Base-by-base conservation (phyloP, 768 basidiomycete genomes). In the Tulasnella sp. region DNA sequence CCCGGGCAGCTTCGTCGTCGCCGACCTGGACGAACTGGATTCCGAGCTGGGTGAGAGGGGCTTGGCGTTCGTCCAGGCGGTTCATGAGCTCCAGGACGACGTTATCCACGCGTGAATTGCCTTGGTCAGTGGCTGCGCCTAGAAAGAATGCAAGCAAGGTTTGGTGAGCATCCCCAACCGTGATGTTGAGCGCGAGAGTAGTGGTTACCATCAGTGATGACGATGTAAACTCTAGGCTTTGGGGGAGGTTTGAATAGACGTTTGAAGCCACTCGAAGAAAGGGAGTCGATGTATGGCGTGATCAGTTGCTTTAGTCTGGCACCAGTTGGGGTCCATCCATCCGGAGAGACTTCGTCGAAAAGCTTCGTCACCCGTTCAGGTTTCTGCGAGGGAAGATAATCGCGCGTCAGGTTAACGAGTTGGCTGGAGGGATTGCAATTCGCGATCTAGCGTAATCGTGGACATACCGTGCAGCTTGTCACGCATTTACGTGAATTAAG, bases 11-110 rank as follows among this genome's bases (percentile, higher is more conserved):
- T 46, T 79, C 83, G 82, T 83, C 84, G 81, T 89, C 83, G 6
- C 93, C 93, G 46, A 94, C 89, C 84, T 94, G 93, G 1, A 94
- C 88, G 75, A 94, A 92, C 81, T 92, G 92, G 39, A 89, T 84
- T 14, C 88, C 87, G 7, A 89, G 84, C 83, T 87, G 86, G n/a
- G 85, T 83, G 1, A 85, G 82, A 36, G 83, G 86, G 75, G 84
- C 83, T 3, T 82, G 82, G 0, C 83, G 84, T 48, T 83, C 83
- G 74, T 88, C 88, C 27, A 88, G 85, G 39, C 87, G 83, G 21
- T 76, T 34, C 73, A 68, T 68, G 34, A 68, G 36, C 14, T 14
- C 34, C 27, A 68, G 14, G 10, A 48, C 73, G 24, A 48, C 73
- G 31, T 74, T 74, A 18, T 42, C 73, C 2, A 74, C 31, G 6